Conservation (phyloP, 306 rosid genomes). For the Citrullus mucosospermus region DNA sequence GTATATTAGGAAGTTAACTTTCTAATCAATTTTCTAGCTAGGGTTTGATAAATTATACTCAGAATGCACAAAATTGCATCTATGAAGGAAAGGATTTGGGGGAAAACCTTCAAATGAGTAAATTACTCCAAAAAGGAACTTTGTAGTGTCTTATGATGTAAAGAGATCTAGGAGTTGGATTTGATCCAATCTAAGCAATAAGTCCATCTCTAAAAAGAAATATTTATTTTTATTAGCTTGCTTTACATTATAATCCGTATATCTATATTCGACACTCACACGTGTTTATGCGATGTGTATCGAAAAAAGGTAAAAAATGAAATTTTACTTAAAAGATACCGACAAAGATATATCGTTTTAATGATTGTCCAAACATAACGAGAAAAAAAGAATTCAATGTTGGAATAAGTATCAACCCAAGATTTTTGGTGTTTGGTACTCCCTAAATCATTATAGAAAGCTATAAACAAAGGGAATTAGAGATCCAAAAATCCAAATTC, state of each 20-base stretch:
- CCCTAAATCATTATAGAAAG: not conserved
- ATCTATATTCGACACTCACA: not conserved
- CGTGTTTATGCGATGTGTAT: not conserved
- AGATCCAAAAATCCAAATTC: not conserved
- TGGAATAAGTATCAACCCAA: not conserved
- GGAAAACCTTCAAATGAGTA: not conserved
- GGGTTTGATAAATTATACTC: not conserved
- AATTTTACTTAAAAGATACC: not conserved
- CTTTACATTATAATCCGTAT: too few relatives aligned
- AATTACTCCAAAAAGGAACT: not conserved
- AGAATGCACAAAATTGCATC: not conserved
- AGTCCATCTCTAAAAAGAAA: not conserved
- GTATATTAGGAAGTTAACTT: not conserved
- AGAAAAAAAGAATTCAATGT: not conserved
- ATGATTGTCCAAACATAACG: not conserved
- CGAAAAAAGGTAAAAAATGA: not conserved
- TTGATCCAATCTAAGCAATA: not conserved
- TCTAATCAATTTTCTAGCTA: not conserved
- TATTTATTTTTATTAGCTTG: not conserved
- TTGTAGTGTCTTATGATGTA: not conserved
- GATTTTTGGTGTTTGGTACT: not conserved
- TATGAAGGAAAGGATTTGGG: not conserved
- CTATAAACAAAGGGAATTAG: not conserved
- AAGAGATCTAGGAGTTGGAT: not conserved
- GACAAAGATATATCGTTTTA: not conserved